Conservation (phyloP, 2,329 filamentous ascomycete genomes). For the Penicillium sclerotiorum region DNA sequence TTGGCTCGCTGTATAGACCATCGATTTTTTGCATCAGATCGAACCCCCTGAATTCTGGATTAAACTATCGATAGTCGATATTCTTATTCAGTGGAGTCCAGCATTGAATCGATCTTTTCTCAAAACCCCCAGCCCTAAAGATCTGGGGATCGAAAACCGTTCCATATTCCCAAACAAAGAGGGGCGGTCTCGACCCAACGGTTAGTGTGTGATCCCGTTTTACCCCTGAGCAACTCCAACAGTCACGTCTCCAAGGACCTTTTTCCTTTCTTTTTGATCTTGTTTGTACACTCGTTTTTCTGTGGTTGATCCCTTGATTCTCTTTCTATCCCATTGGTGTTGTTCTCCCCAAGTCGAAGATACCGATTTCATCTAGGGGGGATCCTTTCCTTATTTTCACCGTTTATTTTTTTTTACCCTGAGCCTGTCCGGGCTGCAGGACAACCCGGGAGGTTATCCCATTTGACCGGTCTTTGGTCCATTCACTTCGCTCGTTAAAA, state of each 20-base stretch:
- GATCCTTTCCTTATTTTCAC: constrained; percentile 7
- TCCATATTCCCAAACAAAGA: not conserved
- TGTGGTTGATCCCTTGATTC: constrained; percentile 2
- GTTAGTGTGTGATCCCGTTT: constrained; percentile 12
- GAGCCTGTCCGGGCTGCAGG: constrained; percentile 28
- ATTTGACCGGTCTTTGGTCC: constrained; percentile 6
- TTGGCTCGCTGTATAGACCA: not conserved
- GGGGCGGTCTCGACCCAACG: constrained; percentile 9
- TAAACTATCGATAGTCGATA: not conserved
- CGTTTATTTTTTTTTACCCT: constrained; percentile 13
- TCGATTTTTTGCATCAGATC: not conserved
- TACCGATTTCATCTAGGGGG: too few species aligned
- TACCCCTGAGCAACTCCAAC: constrained; percentile 11
- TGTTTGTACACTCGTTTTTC: not conserved
- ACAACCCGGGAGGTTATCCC: constrained; percentile 20
- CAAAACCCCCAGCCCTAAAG: not conserved
- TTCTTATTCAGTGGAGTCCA: not conserved
- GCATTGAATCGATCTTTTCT: not conserved
- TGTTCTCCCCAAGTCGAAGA: constrained; percentile 6
- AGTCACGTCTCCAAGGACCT: not conserved
- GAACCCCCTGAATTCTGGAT: too few species aligned
- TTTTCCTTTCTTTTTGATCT: constrained; percentile 5
- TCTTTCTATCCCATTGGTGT: not conserved
- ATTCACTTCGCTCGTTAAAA: constrained; percentile 3
- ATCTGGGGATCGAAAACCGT: not conserved